These are phyloP conservation scores for Phoma sp. DNA, from an alignment of 2,329 filamentous ascomycete genomes.

Conservation along the genomic window DNA sequence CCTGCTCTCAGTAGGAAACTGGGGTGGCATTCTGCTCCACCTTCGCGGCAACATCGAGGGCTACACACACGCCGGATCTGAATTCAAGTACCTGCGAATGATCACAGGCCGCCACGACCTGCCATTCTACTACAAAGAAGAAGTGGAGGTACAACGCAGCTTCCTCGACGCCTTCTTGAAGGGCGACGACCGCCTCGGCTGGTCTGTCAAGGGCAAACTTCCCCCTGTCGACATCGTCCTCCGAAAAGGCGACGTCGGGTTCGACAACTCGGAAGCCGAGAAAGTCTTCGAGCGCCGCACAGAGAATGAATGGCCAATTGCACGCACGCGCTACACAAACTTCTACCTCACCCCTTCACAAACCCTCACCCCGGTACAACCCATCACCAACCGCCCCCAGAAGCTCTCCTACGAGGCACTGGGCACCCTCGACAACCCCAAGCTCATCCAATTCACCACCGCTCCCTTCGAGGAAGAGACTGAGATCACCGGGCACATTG, in stretches of 20 bases:
- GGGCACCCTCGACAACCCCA: conserved; percentile 60
- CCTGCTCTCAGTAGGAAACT: conserved; percentile 70
- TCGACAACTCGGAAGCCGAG: conserved; percentile 68
- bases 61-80: conserved; percentile 66
- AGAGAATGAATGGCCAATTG: conserved; percentile 71
- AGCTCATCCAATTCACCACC: conserved; percentile 64
- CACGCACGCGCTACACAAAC: conserved; percentile 67
- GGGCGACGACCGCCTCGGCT: conserved; percentile 67
- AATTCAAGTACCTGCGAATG: conserved; percentile 71
- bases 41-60: conserved; percentile 72
- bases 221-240: conserved; percentile 66
- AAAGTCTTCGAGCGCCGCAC: conserved; percentile 60
- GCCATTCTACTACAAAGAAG: conserved; percentile 73
- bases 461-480: conserved; percentile 65
- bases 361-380: conserved; percentile 48
- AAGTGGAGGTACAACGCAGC: conserved; percentile 69
- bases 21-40: conserved; percentile 73
- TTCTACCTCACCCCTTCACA: conserved; percentile 63
- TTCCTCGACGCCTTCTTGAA: conserved; percentile 77
- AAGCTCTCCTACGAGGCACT: conserved; percentile 66
- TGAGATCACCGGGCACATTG: conserved; percentile 72
- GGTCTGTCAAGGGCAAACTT: conserved; percentile 63
- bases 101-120: conserved; percentile 74
- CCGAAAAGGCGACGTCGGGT: conserved; percentile 70
- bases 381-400: conserved; percentile 28